Evolutionary conservation across 768 basidiomycete species (phyloP).

Genomic region (Russula abietina): DNA sequence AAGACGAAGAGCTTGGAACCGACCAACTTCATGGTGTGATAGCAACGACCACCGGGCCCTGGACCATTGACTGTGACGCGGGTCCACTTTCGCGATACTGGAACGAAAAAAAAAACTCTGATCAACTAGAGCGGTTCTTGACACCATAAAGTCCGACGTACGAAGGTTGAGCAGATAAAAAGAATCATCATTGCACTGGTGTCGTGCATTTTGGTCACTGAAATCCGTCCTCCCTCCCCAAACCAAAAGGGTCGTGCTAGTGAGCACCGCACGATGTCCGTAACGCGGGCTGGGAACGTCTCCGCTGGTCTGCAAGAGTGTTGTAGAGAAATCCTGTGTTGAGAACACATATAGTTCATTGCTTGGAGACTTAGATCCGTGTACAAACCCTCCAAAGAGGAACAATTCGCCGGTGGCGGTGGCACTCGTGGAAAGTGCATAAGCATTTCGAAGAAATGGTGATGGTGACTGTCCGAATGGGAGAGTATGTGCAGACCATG

Average conservation of each 20-base stretch:
- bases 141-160: constrained; percentile 37
- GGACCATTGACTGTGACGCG: constrained; percentile 53
- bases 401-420: constrained; percentile 82
- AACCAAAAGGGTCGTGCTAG: constrained; percentile 90
- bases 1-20: constrained; percentile 91
- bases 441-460: constrained; percentile 94
- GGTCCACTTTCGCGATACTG: constrained; percentile 95
- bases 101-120: not conserved
- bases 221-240: constrained; percentile 93
- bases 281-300: constrained; percentile 85
- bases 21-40: constrained; percentile 90
- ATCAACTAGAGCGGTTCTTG: not conserved
- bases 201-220: constrained; percentile 47
- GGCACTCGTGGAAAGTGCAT: constrained; percentile 75
- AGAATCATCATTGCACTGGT: constrained; percentile 55
- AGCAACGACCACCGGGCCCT: constrained; percentile 84
- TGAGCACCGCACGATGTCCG: constrained; percentile 87
- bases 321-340: constrained; percentile 69
- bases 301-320: constrained; percentile 79
- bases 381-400: constrained; percentile 93
- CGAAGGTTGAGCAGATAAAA: constrained; percentile 92
- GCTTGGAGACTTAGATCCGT: constrained; percentile 57
- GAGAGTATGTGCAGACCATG: too few species aligned
- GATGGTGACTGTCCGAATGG: constrained; percentile 42
- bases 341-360: constrained; percentile 92